These are phyloP conservation scores for Coprinopsis strossmayeri DNA, from an alignment of 768 basidiomycete species.

Conservation along the genomic window DNA sequence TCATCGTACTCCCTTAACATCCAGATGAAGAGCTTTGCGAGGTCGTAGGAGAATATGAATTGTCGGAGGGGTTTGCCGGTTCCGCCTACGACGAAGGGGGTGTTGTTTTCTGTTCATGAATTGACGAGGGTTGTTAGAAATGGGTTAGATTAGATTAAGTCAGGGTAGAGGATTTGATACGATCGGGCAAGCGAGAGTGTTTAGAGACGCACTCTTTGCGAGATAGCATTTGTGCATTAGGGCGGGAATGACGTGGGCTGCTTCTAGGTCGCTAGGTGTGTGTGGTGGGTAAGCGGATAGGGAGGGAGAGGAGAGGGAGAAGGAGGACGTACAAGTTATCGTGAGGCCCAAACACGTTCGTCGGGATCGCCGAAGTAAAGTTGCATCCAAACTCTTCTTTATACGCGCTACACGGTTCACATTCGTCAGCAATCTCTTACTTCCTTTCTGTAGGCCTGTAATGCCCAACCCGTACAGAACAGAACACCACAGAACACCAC, in stretches of 20 bases:
- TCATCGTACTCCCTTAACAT: slow-evolving; percentile 85
- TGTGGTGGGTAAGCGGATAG: slow-evolving; percentile 2
- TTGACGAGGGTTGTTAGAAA: no score
- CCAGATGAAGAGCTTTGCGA: slow-evolving; percentile 95
- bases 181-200: no score
- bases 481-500: not conserved
- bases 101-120: slow-evolving; percentile 65
- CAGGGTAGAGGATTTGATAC: no score
- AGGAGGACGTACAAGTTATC: slow-evolving; percentile 74
- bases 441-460: no score
- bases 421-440: no score
- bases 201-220: slow-evolving; percentile 71
- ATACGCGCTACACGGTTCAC: slow-evolving; percentile 78
- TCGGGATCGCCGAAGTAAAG: slow-evolving; percentile 95
- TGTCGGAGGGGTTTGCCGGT: slow-evolving; percentile 93
- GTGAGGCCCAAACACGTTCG: slow-evolving; percentile 92
- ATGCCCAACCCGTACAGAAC: no score
- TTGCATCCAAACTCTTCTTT: slow-evolving; percentile 92
- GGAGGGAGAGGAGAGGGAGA: not conserved
- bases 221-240: slow-evolving; percentile 91
- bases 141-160: no score
- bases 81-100: slow-evolving; percentile 83
- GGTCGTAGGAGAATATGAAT: slow-evolving; percentile 95
- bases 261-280: slow-evolving; percentile 69
- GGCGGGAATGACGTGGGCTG: slow-evolving; percentile 91